Evolutionary conservation across 768 basidiomycete genomes (phyloP), one percentile per base, ranked within the genome.

Genomic region (Lyophyllum shimeji): DNA sequence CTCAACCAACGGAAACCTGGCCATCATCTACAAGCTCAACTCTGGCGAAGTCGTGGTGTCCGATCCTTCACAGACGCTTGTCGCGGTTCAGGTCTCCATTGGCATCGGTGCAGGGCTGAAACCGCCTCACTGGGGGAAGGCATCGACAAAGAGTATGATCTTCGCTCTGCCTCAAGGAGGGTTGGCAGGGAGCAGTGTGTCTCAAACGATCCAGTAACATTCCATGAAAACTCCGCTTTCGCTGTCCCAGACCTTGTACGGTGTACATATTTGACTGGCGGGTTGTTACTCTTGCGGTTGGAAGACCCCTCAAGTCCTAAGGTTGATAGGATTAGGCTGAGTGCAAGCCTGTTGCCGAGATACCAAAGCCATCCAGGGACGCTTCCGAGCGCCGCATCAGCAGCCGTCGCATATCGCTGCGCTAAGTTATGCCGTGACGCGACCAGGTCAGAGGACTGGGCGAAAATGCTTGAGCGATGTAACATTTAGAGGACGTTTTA

Each of bases 21-120:
- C 73, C 2, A 52, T 85, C 13, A 74, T 83, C 7, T 79, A 80
- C 57, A 65, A 74, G 13, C 43, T 76, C 20, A 60, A 69, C 11
- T 69, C 73, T 1, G 74, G 79, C 33, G 71, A 70, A 21, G 58
- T 90, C 29, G 81, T 79, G 0, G 76, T 87, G 12, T 80, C 87
- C 0, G 87, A 90, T 65, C 88, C 87, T 3, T 84, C 84, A 1
- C 87, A 90, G 64, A 74, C 74, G 0, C 61, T 82, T 23, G 50
- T 59, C 7, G 59, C 64, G 1, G 65, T 80, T 0, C 64, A 70
- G 24, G 59, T 85, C 47, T 72, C 67, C 1, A 58, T 85, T 50
- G 60, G 52, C 12, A 53, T 75, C 9, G 65, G 66, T 6, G 42
- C 50, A 7, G 70, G 70, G 1, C 39, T 51, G 21, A 63, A 64